Percentiles rank a stretch among this genome's conserved stretches.
Evolutionary conservation across 2,329 filamentous ascomycete species (phyloP).

Genomic region (Fusarium mundagurra): DNA sequence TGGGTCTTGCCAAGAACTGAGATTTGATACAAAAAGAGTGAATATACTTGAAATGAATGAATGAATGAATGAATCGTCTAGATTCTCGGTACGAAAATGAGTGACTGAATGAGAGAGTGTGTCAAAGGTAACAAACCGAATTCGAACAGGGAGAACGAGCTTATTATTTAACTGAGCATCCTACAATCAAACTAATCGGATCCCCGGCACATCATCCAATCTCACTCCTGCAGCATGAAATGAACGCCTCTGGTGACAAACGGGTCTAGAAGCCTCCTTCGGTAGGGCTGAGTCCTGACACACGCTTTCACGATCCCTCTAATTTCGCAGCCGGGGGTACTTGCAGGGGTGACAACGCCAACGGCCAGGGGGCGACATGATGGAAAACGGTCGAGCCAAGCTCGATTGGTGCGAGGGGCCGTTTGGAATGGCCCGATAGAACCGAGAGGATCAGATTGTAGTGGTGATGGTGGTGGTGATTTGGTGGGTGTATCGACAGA

Average conservation of each 20-base stretch:
- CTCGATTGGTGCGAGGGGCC: conserved; percentile 13
- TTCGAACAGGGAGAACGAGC: background rate
- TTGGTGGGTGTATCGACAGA: background rate
- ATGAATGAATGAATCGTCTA: background rate
- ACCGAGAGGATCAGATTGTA: background rate
- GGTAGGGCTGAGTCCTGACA: conserved; percentile 44
- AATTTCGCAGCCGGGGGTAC: conserved; percentile 35
- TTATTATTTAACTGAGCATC: conserved; percentile 5
- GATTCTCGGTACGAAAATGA: background rate
- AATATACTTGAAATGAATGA: conserved; percentile 20
- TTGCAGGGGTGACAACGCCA: conserved; percentile 3
- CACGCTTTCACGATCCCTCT: conserved; percentile 33
- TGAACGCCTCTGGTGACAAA: background rate
- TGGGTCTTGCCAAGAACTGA: conserved; percentile 33
- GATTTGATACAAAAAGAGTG: conserved; percentile 2
- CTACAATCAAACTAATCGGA: background rate
- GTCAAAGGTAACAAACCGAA: background rate
- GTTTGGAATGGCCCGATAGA: conserved; percentile 33
- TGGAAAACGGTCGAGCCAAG: conserved; percentile 14
- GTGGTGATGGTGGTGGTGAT: background rate
- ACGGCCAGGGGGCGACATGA: conserved; percentile 13
- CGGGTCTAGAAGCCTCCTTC: conserved; percentile 36
- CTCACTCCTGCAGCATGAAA: conserved; percentile 15
- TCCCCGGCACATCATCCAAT: conserved; percentile 26
- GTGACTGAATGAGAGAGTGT: conserved; percentile 25